phyloP scores from a whole-genome alignment of 331 rosid genomes.

The Dryas integrifolia region DNA sequence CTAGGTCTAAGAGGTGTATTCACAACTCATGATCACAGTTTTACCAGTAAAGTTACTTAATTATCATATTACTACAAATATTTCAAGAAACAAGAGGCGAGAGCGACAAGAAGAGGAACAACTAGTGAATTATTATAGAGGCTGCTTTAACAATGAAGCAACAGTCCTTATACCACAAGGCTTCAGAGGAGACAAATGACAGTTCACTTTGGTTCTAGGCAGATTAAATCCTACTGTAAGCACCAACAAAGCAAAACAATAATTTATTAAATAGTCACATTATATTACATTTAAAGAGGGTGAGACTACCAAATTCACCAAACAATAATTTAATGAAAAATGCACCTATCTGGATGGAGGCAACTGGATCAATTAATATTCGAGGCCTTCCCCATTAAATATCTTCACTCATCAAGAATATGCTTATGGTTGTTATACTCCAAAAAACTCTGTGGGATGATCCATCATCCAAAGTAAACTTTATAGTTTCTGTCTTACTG shows the following conservation, averaged over 20 bases:
- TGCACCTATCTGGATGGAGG: conserved; percentile 7
- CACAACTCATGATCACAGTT: neutral
- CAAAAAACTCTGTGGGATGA: conserved; percentile 30
- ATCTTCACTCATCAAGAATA: conserved; percentile 32
- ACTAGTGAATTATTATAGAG: neutral
- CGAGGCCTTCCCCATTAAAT: conserved; percentile 27
- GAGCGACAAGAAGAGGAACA: neutral
- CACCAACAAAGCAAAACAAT: neutral
- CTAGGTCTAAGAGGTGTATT: neutral
- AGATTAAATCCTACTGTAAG: neutral
- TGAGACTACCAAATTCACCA: neutral
- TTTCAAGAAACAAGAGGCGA: neutral
- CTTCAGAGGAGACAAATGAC: neutral
- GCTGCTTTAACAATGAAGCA: neutral
- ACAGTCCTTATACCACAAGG: neutral
- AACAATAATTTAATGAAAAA: conserved; percentile 3
- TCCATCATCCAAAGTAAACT: conserved; percentile 27
- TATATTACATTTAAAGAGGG: neutral
- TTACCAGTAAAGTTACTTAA: neutral
- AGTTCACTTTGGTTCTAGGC: neutral
- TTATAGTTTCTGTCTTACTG: conserved; percentile 38
- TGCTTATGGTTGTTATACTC: conserved; percentile 29
- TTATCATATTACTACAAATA: neutral
- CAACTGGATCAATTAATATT: conserved; percentile 23
- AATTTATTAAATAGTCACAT: neutral